Evolutionary conservation across 139 green algal genomes (phyloP).

Genomic region (Coelastrella sp.): DNA sequence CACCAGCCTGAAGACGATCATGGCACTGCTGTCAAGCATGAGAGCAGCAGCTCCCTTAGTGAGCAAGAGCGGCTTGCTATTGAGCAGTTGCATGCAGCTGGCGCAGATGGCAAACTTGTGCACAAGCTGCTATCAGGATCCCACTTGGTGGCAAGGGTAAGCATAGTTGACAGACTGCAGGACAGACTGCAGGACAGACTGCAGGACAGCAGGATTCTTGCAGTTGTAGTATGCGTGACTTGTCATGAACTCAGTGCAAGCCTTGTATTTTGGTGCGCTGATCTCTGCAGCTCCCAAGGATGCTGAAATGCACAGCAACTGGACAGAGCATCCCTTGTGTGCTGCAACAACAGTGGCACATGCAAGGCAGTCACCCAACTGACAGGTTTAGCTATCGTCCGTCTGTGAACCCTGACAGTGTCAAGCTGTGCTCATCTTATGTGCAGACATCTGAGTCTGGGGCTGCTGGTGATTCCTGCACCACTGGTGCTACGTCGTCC

Average conservation of each 20-base stretch:
- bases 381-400: no score
- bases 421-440: background rate
- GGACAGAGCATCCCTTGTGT: no score
- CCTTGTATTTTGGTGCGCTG: no score
- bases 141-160: conserved; percentile 20
- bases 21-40: background rate
- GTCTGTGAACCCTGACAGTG: background rate
- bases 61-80: conserved; percentile 31
- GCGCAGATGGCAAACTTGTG: conserved; percentile 15
- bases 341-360: no score
- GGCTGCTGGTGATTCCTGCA: conserved; percentile 38
- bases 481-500: conserved; percentile 11
- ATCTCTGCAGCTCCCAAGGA: no score
- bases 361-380: no score
- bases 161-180: background rate
- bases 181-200: background rate
- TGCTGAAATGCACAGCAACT: no score
- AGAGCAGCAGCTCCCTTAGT: conserved; percentile 25
- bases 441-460: conserved; percentile 41
- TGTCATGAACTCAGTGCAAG: no score
- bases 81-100: conserved; percentile 28
- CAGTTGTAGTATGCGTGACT: no score
- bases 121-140: conserved; percentile 20
- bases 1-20: conserved; percentile 18
- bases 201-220: background rate